These are phyloP conservation scores for Botrytis medusae DNA, from an alignment of 2,329 filamentous ascomycete genomes.

Conservation along the genomic window DNA sequence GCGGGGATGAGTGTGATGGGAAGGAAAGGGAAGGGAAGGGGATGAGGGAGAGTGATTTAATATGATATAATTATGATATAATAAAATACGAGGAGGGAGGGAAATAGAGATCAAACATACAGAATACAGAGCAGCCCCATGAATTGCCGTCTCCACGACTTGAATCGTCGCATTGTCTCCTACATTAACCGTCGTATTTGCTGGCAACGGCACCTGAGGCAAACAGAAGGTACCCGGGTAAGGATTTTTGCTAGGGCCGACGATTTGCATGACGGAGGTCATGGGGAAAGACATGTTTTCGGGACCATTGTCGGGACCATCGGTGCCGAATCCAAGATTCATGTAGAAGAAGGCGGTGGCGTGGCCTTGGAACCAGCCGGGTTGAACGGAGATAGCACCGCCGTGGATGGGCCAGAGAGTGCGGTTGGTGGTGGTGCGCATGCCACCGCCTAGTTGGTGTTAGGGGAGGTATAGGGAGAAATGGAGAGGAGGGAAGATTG, in stretches of 20 bases:
- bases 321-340: conserved; percentile 82
- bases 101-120: conserved; percentile 32
- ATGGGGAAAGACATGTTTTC: conserved; percentile 85
- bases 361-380: conserved; percentile 95
- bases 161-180: conserved; percentile 94
- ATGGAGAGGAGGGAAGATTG: not conserved
- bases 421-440: conserved; percentile 73
- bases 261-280: conserved; percentile 76
- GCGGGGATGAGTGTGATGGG: not conserved
- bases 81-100: not conserved
- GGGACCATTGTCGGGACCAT: conserved; percentile 64
- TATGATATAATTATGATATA: no score
- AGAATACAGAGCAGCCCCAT: conserved; percentile 72
- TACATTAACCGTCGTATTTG: conserved; percentile 64
- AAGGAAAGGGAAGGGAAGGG: not conserved
- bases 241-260: conserved; percentile 77
- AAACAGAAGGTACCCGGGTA: conserved; percentile 88
- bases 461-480: not conserved
- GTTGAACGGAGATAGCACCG: conserved; percentile 86
- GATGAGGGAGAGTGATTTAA: not conserved
- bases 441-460: conserved; percentile 70
- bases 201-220: conserved; percentile 82
- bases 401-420: conserved; percentile 89
- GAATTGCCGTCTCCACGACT: conserved; percentile 76
- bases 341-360: conserved; percentile 79